Evolutionary conservation across 257 asterid genomes (phyloP).

Genomic region (Leptodermis oblonga): DNA sequence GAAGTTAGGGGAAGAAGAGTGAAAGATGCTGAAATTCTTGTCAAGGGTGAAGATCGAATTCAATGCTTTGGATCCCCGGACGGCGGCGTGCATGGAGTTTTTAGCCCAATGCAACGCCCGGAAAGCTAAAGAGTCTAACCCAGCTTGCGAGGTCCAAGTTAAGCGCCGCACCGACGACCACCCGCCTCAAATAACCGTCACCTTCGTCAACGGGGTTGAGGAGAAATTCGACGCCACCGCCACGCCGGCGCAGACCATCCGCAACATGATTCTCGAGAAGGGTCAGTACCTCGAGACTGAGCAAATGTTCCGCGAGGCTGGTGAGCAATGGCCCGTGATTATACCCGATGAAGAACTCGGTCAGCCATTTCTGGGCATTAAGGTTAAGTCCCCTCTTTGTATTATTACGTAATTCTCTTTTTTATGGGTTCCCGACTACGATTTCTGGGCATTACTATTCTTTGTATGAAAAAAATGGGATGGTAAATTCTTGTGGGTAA

Average conservation of each 20-base stretch:
- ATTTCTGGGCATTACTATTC: neutral
- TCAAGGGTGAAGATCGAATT: conserved; percentile 87
- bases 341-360: conserved; percentile 66
- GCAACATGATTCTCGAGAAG: conserved; percentile 76
- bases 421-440: neutral
- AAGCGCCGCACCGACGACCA: conserved; percentile 92
- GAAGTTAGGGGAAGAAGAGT: too few relatives aligned
- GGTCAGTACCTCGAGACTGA: conserved; percentile 83
- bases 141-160: conserved; percentile 78
- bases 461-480: neutral
- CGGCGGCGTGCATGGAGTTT: conserved; percentile 90
- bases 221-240: conserved; percentile 77
- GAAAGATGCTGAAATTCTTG: conserved; percentile 74
- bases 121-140: conserved; percentile 85
- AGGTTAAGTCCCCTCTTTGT: conserved; percentile 34
- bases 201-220: conserved; percentile 87
- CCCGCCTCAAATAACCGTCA: conserved; percentile 83
- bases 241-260: conserved; percentile 75
- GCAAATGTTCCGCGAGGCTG: conserved; percentile 89
- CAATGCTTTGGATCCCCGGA: conserved; percentile 88
- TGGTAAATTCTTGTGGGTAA: neutral
- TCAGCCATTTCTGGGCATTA: conserved; percentile 58
- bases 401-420: neutral
- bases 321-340: conserved; percentile 90
- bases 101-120: conserved; percentile 89